Evolutionary conservation across 73 alveolate species (phyloP), one percentile per base, ranked within the genome.

Genomic region (Loxodes magnus): DNA sequence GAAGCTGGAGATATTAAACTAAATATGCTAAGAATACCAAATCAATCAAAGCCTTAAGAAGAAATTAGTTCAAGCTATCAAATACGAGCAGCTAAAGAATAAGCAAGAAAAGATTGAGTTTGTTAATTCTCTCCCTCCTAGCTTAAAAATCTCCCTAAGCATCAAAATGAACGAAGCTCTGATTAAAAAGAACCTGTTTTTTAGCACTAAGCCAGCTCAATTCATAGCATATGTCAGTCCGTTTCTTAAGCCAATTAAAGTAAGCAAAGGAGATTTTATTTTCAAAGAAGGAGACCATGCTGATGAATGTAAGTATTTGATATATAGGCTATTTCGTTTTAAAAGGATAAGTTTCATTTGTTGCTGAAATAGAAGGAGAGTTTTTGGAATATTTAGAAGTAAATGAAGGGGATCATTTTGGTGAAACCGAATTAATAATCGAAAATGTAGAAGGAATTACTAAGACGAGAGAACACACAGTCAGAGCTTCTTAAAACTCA

Each of bases 171-270:
- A 76, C 39, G 34, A 60, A 62, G 77, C 53, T 15, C 46, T 69
- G 23, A 34, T 67, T 9, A 46, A 65, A 22, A 61, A 58, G 25
- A 76, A 74, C 14, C 12, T 16, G 9, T 81, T 75, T 74, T 69
- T 75, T 44, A 5, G 37, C 6, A 42, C 46, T 34, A 67, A 64
- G 37, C 66, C 67, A 29, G 55, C 72, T 4, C 74, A 51, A 35
- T 81, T 81, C 60, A 62, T 81, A 9, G 70, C 82, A 14, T 55
- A 50, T 26, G 65, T 81, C 20, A 79, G 79, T 14, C 85, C 94
- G 4, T 34, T 67, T 15, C 62, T 81, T 4, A 81, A 73, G 39
- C 94, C 94, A 2, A 30, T 65, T 9, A 66, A 50, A 22, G 67
- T 64, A 2, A 63, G 43, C 29, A 67, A 49, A 23, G 70, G 64